phyloP scores from a whole-genome alignment of 2,329 filamentous ascomycete genomes.

The Aspergillus brasiliensis region DNA sequence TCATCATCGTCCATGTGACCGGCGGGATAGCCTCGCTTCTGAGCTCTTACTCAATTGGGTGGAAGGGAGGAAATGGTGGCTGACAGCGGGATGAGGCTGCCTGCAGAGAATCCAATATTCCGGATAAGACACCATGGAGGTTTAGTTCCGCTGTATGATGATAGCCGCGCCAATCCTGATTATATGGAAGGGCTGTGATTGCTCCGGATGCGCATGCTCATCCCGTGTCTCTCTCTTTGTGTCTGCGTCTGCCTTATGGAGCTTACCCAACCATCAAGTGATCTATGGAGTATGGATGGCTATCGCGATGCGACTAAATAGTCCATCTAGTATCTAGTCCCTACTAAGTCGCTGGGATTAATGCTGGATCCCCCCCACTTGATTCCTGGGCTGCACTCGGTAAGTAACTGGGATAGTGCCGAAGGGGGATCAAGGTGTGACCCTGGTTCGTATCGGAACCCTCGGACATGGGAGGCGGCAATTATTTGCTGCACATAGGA shows the following conservation, averaged over 20 bases:
- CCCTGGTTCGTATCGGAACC: slow-evolving; percentile 15
- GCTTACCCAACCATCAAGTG: not conserved
- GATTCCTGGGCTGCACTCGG: slow-evolving; percentile 3
- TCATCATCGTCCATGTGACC: slow-evolving; percentile 11
- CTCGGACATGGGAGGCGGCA: slow-evolving; percentile 16
- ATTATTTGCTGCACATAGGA: slow-evolving; percentile 9
- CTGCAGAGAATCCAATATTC: slow-evolving; percentile 10
- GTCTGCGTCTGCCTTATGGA: not conserved
- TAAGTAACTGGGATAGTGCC: slow-evolving; percentile 13
- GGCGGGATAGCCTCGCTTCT: slow-evolving; percentile 6
- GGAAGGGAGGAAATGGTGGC: slow-evolving; percentile 4
- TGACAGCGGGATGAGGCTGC: slow-evolving; percentile 3
- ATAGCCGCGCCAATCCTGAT: not conserved
- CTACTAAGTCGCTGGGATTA: not conserved
- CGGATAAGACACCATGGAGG: not conserved
- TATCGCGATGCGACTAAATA: slow-evolving; percentile 1
- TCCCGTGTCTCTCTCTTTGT: not conserved
- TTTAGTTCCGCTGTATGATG: not conserved
- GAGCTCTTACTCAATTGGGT: slow-evolving; percentile 12
- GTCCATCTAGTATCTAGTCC: too few relatives aligned
- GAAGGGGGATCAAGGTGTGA: slow-evolving; percentile 6
- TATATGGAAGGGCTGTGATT: slow-evolving; percentile 6
- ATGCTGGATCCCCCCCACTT: slow-evolving; percentile 5
- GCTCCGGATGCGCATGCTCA: not conserved
- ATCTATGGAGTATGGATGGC: not conserved